A percentile compares a stretch with the other conserved stretches of the same genome.
These are phyloP conservation scores for Saturnispora sekii DNA, from an alignment of 805 yeast genomes.

Conservation along the genomic window DNA sequence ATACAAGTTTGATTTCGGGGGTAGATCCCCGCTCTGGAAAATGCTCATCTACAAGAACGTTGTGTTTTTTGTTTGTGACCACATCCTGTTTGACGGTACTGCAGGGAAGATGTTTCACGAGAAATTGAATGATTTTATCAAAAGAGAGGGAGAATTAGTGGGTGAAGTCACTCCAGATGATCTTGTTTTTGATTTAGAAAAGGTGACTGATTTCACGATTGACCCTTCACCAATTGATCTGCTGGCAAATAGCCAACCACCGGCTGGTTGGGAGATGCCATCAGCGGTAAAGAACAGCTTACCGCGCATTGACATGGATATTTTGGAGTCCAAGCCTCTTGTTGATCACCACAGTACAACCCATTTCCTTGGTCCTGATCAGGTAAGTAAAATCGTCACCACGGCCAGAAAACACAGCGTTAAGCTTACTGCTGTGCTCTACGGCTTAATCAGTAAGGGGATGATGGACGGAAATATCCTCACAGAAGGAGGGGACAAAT, in stretches of 20 bases:
- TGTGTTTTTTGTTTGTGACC: slow-evolving; percentile 9
- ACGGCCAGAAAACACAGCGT: background rate
- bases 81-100: slow-evolving; percentile 11
- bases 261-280: background rate
- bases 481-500: background rate
- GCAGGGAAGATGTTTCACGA: slow-evolving; percentile 10
- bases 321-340: slow-evolving; percentile 1
- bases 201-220: background rate
- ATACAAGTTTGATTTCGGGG: slow-evolving; percentile 2
- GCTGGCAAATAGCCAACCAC: background rate
- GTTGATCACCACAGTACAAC: slow-evolving; percentile 4
- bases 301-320: background rate
- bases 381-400: background rate
- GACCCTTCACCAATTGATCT: slow-evolving; percentile 3
- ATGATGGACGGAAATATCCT: background rate
- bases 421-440: slow-evolving; percentile 10
- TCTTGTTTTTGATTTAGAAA: background rate
- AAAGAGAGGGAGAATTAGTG: background rate
- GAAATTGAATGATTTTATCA: background rate
- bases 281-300: background rate
- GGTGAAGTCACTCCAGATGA: background rate
- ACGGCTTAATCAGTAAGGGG: slow-evolving; percentile 5
- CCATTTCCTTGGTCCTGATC: background rate
- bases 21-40: slow-evolving; percentile 9
- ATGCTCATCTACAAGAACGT: slow-evolving; percentile 1